phyloP scores from a whole-genome alignment of 768 basidiomycete genomes.

The Hypsizygus marmoreus region DNA sequence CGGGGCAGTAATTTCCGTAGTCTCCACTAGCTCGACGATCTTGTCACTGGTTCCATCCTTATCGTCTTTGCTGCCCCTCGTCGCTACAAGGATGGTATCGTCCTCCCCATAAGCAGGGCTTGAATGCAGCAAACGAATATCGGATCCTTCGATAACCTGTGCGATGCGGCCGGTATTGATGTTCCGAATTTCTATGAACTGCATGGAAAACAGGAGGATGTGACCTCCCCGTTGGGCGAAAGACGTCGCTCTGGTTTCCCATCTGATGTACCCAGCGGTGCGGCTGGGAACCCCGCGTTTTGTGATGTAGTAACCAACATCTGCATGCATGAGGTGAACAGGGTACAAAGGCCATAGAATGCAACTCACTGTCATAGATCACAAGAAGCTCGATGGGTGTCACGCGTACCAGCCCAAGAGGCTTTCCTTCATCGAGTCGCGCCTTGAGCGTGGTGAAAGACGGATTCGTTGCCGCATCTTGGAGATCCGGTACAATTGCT shows the following conservation, averaged over 20 bases:
- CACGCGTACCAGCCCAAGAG: constrained; percentile 67
- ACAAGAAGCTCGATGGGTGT: constrained; percentile 62
- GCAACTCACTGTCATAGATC: constrained; percentile 68
- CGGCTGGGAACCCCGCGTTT: constrained; percentile 68
- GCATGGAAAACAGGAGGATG: constrained; percentile 70
- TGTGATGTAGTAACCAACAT: constrained; percentile 75
- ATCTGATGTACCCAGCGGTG: constrained; percentile 64
- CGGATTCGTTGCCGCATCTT: constrained; percentile 36
- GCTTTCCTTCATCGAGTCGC: constrained; percentile 56
- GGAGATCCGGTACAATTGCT: constrained; percentile 62
- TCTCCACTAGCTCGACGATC: constrained; percentile 71
- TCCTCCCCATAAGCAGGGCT: constrained; percentile 37
- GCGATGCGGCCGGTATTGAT: constrained; percentile 64
- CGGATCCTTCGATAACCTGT: constrained; percentile 79
- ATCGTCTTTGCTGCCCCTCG: constrained; percentile 63
- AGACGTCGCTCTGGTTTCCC: constrained; percentile 71
- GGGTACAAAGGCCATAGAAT: background rate
- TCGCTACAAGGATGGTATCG: constrained; percentile 60
- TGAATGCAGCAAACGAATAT: constrained; percentile 66
- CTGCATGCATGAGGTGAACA: constrained; percentile 35
- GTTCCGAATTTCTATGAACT: constrained; percentile 77
- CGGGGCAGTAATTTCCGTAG: constrained; percentile 51
- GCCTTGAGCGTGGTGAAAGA: constrained; percentile 56
- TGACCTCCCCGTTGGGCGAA: constrained; percentile 64
- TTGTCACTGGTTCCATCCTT: constrained; percentile 58